Base-by-base conservation (phyloP, 495 filamentous ascomycete genomes). In the Aspergillus cavernicola region DNA sequence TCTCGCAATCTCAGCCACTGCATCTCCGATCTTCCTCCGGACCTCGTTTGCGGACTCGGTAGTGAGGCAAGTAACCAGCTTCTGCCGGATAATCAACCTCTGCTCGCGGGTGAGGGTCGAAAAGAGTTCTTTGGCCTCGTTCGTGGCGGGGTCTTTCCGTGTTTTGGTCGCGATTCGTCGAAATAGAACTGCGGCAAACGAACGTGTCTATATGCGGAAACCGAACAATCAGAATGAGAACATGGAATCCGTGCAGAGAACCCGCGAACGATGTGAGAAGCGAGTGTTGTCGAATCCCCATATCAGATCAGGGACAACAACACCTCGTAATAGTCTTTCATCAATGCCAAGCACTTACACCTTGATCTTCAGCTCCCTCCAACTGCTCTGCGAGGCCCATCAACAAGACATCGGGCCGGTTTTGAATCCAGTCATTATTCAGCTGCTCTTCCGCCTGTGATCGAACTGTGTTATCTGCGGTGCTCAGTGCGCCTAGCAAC, bases 341-440 rank as follows among this genome's bases (percentile, higher is more conserved):
- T 23, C n/a, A 28, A 22, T 22, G 29, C n/a, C 16, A 54, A 47
- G 37, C 39, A 79, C 80, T 72, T 78, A 92, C 90, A 49, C 77
- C 73, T 48, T 84, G 62, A 60, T 91, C 85, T 55, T 80, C 76
- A 18, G 87, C 78, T 15, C 76, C 81, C 59, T 86, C 81, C 61
- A 96, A 86, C 72, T 97, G 92, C 71, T 99, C 95, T 16, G 85
- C 90, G 59, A 99, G 71, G 50, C 91, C 95, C 86, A 96, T 90
- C 68, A 99, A 72, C 32, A 97, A 74, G 55, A 93, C 77, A 58
- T 95, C 91, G 31, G 95, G 92, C 36, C 85, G 81, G 16, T 79
- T 78, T 46, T 74, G 77, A 33, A 90, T 84, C 93, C 93, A 99
- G 69, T 91, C 87, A 70, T 83, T 86, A 64, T 88, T 89, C 54